Base-by-base conservation (phyloP, 495 filamentous ascomycete genomes). In the Viridothelium virens region DNA sequence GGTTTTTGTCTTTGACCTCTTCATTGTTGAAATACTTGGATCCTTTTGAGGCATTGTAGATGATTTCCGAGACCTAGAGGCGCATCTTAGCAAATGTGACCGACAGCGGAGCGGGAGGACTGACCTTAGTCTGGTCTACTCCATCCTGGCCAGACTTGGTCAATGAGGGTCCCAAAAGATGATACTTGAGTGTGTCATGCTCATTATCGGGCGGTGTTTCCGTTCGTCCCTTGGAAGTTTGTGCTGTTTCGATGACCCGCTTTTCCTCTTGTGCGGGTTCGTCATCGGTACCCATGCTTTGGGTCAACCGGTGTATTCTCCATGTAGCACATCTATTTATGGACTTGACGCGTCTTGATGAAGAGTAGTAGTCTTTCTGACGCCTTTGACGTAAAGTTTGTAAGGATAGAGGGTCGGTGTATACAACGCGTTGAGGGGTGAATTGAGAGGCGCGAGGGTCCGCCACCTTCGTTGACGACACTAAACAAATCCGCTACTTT, bases 1-100 rank as follows among this genome's bases (percentile, higher is more conserved):
- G 85, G 62, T 84, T 83, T 69, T 87, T 87, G 79, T 97, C 95
- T 67, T 86, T 85, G 63, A 77, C 80, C 74, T 96, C 89, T 72
- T 97, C 95, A 70, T 92, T 90, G 71, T 89, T 91, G 81, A 97
- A 99, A 79, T 89, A 99, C 74, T 96, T 97, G 66, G 91, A 96
- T 34, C 95, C 95, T 74, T 92, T 96, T 12, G 91, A 96, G 12
- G 94, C 92, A 76, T 95, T 90, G 77, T 96, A 97, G 62, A 99
- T 99, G 66, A 99, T 86, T 74, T 97, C 91, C 0, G 92, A 93
- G n/a, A 96, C 89, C 85, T 59, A 36, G 36, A 11, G 31, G 36
- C 18, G 0, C 5, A 36, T 59, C 25, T 59, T 2, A 59, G 53
- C 31, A 59, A 34, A 36, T 7, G 5, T 36, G 14, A 10, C 31